phyloP scores from a whole-genome alignment of 345 rosid genomes.

The Populus ilicifolia region DNA sequence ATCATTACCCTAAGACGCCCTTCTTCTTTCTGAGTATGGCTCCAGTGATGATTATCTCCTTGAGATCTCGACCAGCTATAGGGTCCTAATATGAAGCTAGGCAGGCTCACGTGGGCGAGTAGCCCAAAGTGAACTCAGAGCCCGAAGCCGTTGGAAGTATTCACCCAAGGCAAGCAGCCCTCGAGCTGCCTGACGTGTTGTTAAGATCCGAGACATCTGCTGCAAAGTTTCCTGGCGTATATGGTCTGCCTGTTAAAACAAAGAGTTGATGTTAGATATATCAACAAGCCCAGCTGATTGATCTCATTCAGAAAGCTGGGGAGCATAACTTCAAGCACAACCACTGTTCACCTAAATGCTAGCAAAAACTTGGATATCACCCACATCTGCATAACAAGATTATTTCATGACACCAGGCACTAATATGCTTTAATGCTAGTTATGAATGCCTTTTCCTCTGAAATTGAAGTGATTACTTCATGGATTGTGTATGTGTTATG shows the following conservation, averaged over 20 bases:
- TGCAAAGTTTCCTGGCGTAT: constrained; percentile 73
- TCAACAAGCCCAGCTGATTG: not conserved
- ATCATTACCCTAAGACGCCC: constrained; percentile 16
- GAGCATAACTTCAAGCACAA: not conserved
- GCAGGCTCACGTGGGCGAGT: constrained; percentile 52
- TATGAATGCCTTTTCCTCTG: not conserved
- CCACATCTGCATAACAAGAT: not conserved
- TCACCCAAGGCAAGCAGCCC: constrained; percentile 81
- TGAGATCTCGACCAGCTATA: not conserved
- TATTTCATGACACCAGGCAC: not conserved
- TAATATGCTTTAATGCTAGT: not conserved
- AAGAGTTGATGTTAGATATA: not conserved
- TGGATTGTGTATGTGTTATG: not conserved
- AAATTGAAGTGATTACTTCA: not conserved
- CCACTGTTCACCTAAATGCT: not conserved
- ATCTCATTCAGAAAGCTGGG: not conserved
- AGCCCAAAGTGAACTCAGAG: constrained; percentile 65
- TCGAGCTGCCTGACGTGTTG: constrained; percentile 73
- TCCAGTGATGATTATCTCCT: not conserved
- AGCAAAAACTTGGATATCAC: not conserved
- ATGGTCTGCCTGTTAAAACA: constrained; percentile 72
- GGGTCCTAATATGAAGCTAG: constrained; percentile 10
- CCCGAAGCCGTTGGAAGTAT: constrained; percentile 72
- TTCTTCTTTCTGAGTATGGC: not conserved
- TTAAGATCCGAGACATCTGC: constrained; percentile 71